Conservation (phyloP, 768 basidiomycete genomes). For the Asterophora lycoperdoides region DNA sequence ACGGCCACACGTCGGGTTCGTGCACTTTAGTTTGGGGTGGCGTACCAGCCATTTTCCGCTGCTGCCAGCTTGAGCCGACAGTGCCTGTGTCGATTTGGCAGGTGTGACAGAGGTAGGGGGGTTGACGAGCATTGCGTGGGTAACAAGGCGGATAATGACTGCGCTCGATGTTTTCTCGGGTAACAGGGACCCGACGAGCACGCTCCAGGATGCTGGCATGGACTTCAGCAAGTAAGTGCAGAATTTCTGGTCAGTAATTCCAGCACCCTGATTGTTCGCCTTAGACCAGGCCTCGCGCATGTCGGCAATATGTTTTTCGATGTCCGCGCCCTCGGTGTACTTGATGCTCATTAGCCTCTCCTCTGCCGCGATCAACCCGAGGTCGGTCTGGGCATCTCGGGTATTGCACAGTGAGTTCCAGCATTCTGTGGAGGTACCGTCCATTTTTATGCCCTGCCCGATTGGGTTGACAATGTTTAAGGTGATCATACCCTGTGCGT, state of each 20-base stretch:
- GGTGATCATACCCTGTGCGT: neutral
- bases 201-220: no score
- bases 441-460: neutral
- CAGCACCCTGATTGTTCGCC: no score
- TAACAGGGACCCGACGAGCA: no score
- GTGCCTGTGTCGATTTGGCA: neutral
- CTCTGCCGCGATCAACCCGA: neutral
- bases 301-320: no score
- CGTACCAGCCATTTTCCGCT: neutral
- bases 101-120: neutral
- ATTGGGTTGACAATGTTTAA: neutral
- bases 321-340: no score
- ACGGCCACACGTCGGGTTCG: neutral
- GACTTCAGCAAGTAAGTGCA: no score
- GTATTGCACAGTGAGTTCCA: neutral
- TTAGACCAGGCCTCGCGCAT: no score
- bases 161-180: neutral
- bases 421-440: neutral
- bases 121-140: neutral
- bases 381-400: neutral
- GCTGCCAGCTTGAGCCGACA: neutral
- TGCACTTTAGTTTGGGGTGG: neutral
- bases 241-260: no score
- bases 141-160: neutral
- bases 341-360: neutral